These are phyloP conservation scores for Beauveria scarabaeidicola DNA, from an alignment of 2,329 filamentous ascomycete genomes.

Conservation along the genomic window DNA sequence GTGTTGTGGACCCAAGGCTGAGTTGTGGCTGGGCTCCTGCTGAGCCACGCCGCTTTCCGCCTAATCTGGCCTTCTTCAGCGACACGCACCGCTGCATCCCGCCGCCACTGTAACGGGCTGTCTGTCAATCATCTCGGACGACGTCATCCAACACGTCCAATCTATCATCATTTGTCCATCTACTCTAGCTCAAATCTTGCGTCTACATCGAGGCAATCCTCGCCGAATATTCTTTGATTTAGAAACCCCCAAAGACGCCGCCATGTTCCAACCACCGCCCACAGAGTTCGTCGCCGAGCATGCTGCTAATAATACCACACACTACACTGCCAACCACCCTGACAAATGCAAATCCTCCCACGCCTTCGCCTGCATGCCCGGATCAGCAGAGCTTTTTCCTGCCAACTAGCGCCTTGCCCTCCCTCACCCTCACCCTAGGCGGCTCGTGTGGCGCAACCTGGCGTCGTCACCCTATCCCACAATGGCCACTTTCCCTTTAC, in stretches of 20 bases:
- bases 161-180: too few relatives aligned
- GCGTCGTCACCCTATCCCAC: constrained; percentile 6
- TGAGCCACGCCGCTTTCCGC: constrained; percentile 1
- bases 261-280: neutral
- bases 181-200: too few relatives aligned
- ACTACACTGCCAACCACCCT: neutral
- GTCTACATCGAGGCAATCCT: too few relatives aligned
- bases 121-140: neutral
- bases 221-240: neutral
- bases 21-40: neutral
- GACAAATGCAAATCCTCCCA: neutral
- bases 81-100: neutral
- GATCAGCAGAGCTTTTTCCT: neutral
- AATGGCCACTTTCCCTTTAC: neutral
- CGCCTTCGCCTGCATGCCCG: neutral
- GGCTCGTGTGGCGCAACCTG: constrained; percentile 2
- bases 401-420: neutral
- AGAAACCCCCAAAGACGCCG: neutral
- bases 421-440: neutral
- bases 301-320: constrained; percentile 8
- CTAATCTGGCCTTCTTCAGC: neutral
- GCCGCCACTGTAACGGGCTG: neutral
- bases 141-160: neutral
- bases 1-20: neutral
- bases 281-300: neutral